Conservation (phyloP, 2,329 filamentous ascomycete genomes). For the Ophiocordyceps polyrhachis-furcata region DNA sequence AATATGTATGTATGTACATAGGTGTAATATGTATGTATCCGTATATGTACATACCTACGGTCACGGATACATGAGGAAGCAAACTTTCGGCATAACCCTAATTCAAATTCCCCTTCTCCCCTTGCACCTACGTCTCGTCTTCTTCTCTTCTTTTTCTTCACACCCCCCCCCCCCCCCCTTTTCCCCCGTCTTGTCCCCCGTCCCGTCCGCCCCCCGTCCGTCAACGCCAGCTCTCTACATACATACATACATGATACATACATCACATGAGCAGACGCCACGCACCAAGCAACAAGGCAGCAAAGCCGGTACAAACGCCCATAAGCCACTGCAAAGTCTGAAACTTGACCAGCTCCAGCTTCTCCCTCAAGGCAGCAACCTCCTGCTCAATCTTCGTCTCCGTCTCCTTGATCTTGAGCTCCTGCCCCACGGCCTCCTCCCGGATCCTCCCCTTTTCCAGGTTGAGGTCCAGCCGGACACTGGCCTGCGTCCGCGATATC, state of each 20-base stretch:
- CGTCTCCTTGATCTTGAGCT: conserved; percentile 96
- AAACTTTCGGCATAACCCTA: not conserved
- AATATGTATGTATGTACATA: no score
- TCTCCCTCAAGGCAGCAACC: conserved; percentile 73
- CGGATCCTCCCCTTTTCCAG: conserved; percentile 91
- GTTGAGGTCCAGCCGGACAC: conserved; percentile 81
- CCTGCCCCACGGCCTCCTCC: conserved; percentile 90
- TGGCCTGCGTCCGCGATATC: conserved; percentile 84
- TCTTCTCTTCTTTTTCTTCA: no score
- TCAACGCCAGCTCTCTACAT: no score
- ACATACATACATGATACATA: no score
- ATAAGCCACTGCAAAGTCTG: conserved; percentile 96
- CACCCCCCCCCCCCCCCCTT: no score
- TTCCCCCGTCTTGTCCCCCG: no score
- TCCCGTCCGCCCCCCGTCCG: no score
- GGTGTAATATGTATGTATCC: no score
- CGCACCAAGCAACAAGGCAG: conserved; percentile 47
- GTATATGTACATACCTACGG: no score
- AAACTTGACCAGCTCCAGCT: conserved; percentile 95
- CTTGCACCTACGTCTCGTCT: not conserved
- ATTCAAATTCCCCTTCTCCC: not conserved
- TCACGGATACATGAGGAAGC: no score
- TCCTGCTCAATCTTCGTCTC: conserved; percentile 98
- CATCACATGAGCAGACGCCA: conserved; percentile 48
- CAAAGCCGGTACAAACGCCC: conserved; percentile 56